These are phyloP conservation scores for Barnettozyma wickerhamii DNA, from an alignment of 805 yeast genomes.

Conservation along the genomic window DNA sequence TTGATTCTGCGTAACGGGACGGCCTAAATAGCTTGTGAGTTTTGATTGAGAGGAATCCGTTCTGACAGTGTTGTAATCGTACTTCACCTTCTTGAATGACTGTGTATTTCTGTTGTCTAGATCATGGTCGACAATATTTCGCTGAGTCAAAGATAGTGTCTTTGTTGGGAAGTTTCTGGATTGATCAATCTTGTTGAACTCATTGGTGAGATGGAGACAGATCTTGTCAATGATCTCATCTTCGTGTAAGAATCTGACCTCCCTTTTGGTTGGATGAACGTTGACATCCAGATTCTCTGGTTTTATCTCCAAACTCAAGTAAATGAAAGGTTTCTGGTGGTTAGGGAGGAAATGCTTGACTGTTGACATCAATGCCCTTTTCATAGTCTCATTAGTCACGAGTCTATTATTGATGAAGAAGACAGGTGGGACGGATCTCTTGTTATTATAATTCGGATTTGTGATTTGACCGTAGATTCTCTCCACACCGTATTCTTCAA, in stretches of 20 bases:
- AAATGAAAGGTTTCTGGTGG: slow-evolving; percentile 73
- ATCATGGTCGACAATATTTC: slow-evolving; percentile 1
- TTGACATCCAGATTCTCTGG: slow-evolving; percentile 84
- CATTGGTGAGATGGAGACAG: slow-evolving; percentile 42
- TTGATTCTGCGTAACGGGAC: too few relatives aligned
- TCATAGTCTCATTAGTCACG: slow-evolving; percentile 77
- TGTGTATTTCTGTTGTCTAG: not conserved
- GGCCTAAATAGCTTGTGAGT: too few relatives aligned
- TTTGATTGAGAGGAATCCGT: slow-evolving; percentile 65
- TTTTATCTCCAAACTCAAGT: slow-evolving; percentile 60
- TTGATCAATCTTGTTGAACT: slow-evolving; percentile 54
- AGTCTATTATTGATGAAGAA: slow-evolving; percentile 84
- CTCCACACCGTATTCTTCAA: slow-evolving; percentile 44
- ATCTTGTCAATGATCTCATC: slow-evolving; percentile 75
- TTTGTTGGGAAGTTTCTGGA: slow-evolving; percentile 69
- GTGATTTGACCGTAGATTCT: slow-evolving; percentile 59
- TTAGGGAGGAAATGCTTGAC: slow-evolving; percentile 58
- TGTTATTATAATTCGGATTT: slow-evolving; percentile 64
- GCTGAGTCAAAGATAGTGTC: slow-evolving; percentile 33
- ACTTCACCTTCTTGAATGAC: slow-evolving; percentile 31
- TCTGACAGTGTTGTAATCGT: slow-evolving; percentile 65
- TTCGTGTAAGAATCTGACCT: slow-evolving; percentile 80
- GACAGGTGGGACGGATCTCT: slow-evolving; percentile 61
- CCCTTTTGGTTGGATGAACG: slow-evolving; percentile 93
- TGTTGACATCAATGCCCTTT: slow-evolving; percentile 55